Evolutionary conservation across 352 stramenopile species (phyloP).

Genomic region (Phytophthora pluvialis): DNA sequence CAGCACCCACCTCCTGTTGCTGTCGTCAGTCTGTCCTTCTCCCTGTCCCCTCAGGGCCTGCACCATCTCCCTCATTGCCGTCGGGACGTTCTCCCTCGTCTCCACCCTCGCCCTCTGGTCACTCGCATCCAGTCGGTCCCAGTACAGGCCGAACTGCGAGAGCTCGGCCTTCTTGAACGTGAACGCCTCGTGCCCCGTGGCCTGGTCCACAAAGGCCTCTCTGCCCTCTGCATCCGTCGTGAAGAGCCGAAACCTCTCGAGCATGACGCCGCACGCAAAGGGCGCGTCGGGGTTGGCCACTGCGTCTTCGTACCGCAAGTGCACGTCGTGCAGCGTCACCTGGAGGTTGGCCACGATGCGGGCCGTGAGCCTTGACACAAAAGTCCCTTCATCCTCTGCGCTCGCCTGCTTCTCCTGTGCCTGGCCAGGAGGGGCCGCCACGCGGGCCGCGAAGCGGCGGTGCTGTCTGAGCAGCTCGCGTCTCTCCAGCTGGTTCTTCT

Average conservation of each 20-base stretch:
- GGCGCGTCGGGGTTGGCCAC: slow-evolving; percentile 64
- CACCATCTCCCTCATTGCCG: slow-evolving; percentile 63
- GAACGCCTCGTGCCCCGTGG: slow-evolving; percentile 42
- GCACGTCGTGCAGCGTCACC: slow-evolving; percentile 74
- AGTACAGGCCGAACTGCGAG: slow-evolving; percentile 63
- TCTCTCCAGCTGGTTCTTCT: slow-evolving; percentile 68
- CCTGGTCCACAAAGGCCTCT: slow-evolving; percentile 76
- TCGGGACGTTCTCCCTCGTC: slow-evolving; percentile 38
- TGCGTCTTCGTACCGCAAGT: slow-evolving; percentile 81
- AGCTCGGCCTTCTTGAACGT: slow-evolving; percentile 72
- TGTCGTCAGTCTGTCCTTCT: neutral
- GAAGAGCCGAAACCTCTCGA: slow-evolving; percentile 71
- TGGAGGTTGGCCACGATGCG: slow-evolving; percentile 85
- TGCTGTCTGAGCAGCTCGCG: slow-evolving; percentile 78
- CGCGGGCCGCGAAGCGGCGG: slow-evolving; percentile 55
- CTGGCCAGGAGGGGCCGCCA: slow-evolving; percentile 26
- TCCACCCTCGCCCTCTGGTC: slow-evolving; percentile 43
- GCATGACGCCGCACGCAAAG: slow-evolving; percentile 77
- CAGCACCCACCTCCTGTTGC: slow-evolving; percentile 49
- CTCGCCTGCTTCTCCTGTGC: slow-evolving; percentile 19
- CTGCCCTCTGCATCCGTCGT: slow-evolving; percentile 73
- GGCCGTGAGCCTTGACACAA: slow-evolving; percentile 75
- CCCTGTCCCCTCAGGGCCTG: slow-evolving; percentile 29
- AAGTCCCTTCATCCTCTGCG: slow-evolving; percentile 77
- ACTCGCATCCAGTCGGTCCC: slow-evolving; percentile 56